Evolutionary conservation across 2,329 filamentous ascomycete species (phyloP), one percentile per base, ranked within the genome.

Genomic region (Drechslera avenae): DNA sequence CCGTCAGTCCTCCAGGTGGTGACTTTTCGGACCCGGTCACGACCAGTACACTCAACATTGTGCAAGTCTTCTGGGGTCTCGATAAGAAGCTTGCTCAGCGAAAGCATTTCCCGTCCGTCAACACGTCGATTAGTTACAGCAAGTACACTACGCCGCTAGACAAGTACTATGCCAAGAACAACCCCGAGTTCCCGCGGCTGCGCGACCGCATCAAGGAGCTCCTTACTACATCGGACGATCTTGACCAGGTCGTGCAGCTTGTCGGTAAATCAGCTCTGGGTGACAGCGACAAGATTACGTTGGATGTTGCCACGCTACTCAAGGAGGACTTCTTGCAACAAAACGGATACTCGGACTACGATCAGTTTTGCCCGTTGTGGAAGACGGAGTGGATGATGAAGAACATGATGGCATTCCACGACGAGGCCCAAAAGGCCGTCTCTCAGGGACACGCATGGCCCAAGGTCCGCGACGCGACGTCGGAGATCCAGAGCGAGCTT

Each of bases 361-460:
- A 99, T 73, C 92, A 97, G 79, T 99, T 96, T 86, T 99, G 94
- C 73, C 94, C 94, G 41, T 84, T 99, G 70, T 99, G 94, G 94
- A 99, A 99, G 87, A 99, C 94, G 0, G 89, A 96, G 75, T 99
- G 94, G 88, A 97, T 99, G 94, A 99, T 99, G 94, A 97, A 96
- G 84, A 88, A 91, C 59, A 97, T 99, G 86, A 90, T 99, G 82
- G 90, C 88, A 51, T 99, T 93, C 84, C 91, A 97, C 74, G 95
- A 99, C 69, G 94, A 99, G 81, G 87, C 91, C 18, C 93, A 97
- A 75, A 97, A 97, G 84, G 91, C 91, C 5, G 84, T 99, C 71
- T 83, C 89, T 5, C 91, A 96, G 75, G 94, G 94, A 54, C 89
- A 93, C 77, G 88, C 80, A 76, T 99, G 94, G 94, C 80, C 81